These are phyloP conservation scores for Torrubiellomyces zombiae DNA, from an alignment of 2,329 filamentous ascomycete species.

Conservation along the genomic window DNA sequence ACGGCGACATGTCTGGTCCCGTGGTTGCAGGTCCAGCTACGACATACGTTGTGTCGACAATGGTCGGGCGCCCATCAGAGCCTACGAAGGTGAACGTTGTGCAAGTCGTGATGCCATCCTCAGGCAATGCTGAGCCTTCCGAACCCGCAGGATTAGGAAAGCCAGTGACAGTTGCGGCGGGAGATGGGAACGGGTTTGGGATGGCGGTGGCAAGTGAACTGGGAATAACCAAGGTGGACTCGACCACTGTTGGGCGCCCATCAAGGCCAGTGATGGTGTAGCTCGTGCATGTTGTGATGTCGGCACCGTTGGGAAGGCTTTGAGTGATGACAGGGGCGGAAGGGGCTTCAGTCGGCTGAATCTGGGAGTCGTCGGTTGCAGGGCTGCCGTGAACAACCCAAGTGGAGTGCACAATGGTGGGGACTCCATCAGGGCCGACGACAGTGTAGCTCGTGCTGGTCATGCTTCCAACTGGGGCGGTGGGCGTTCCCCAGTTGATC, in stretches of 20 bases:
- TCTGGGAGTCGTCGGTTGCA: constrained; percentile 2
- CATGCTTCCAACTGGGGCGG: no score
- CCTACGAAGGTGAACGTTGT: constrained; percentile 15
- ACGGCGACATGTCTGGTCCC: constrained; percentile 1
- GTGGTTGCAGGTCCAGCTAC: constrained; percentile 7
- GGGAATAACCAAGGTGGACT: constrained; percentile 16
- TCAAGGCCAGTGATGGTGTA: constrained; percentile 16
- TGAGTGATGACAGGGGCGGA: constrained; percentile 1
- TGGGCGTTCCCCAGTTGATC: no score
- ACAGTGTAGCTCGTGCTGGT: constrained; percentile 3
- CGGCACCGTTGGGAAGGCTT: constrained; percentile 3
- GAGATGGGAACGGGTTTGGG: constrained; percentile 2
- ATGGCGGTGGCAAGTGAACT: constrained; percentile 4
- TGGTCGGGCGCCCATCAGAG: constrained; percentile 11
- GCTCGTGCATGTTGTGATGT: constrained; percentile 6
- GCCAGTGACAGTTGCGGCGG: constrained; percentile 4
- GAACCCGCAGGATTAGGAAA: constrained; percentile 4
- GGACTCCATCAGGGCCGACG: constrained; percentile 3
- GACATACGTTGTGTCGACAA: constrained; percentile 12
- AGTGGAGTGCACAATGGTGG: constrained; percentile 4
- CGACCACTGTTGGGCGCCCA: constrained; percentile 16
- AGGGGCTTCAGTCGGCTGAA: constrained; percentile 1
- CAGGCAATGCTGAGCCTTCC: no score
- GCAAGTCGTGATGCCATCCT: constrained; percentile 8
- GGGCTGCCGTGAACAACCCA: constrained; percentile 3